Evolutionary conservation across 768 basidiomycete species (phyloP), one percentile per base, ranked within the genome.

Genomic region (Royoungia palumana): DNA sequence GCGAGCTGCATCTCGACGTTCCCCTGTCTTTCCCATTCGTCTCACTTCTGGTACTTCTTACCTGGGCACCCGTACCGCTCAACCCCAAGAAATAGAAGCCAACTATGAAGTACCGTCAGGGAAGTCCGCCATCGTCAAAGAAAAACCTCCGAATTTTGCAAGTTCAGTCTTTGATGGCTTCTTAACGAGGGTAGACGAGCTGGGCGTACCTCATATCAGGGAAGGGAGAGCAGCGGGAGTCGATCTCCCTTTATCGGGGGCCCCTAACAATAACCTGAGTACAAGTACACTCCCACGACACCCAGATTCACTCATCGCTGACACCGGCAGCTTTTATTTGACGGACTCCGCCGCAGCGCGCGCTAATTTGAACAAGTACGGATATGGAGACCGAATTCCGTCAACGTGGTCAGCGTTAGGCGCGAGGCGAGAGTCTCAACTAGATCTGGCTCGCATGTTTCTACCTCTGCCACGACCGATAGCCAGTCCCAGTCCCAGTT

Each of bases 311-410:
- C 25, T 53, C n/a, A 44, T n/a, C 13, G 35, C 51, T 5, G 47
- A 61, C 13, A 52, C 56, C 12, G 57, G 53, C 0, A 68, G 61
- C 49, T 9, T 56, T 11, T 66, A 66, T 32, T 66, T 66, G 35
- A 54, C 59, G 2, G 59, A 62, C 12, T 61, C 64, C 1, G 36
- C 53, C 2, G 55, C 44, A 1, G 56, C 60, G 2, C 54, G 58
- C 10, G 54, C 65, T 34, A 65, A 62, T 40, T 10, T 60, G 43
- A 52, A 44, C 44, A 63, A 58, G 40, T 61, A 67, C 38, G 55
- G 58, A 8, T 60, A 67, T 21, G 49, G 34, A 2, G 52, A 55
- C 13, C 14, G 44, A n/a, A 44, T 61, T 22, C 56, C 59, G 21
- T 63, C 62, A 0, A 62, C n/a, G n/a, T 63, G 62, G 59, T 52